Evolutionary conservation across 805 yeast species (phyloP).

Genomic region (Starmera amethionina): DNA sequence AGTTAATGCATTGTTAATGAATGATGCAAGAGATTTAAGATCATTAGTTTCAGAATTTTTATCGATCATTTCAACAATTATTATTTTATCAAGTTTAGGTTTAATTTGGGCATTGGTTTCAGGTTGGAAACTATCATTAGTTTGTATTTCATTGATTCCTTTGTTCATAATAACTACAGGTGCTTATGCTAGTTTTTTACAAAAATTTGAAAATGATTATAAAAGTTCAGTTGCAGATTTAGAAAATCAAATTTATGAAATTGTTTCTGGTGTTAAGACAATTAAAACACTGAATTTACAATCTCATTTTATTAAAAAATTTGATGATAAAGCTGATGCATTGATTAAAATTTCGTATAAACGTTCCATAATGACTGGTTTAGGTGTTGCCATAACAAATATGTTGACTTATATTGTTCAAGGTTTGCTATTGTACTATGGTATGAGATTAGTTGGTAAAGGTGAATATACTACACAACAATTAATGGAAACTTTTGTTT

Average conservation of each 20-base stretch:
- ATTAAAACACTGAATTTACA: slow-evolving; percentile 49
- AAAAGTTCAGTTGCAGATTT: slow-evolving; percentile 43
- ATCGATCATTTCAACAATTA: slow-evolving; percentile 41
- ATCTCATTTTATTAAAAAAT: slow-evolving; percentile 32
- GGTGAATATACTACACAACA: slow-evolving; percentile 45
- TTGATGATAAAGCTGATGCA: slow-evolving; percentile 18
- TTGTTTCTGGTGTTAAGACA: slow-evolving; percentile 50
- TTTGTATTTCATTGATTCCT: slow-evolving; percentile 72
- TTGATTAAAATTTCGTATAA: slow-evolving; percentile 31
- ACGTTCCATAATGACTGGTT: slow-evolving; percentile 54
- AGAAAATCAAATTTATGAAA: slow-evolving; percentile 44
- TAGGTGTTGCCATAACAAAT: slow-evolving; percentile 52
- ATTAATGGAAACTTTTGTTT: slow-evolving; percentile 58
- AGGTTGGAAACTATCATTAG: slow-evolving; percentile 86
- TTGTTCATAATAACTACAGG: slow-evolving; percentile 42
- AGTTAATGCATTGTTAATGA: slow-evolving; percentile 58
- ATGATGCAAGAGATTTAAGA: slow-evolving; percentile 75
- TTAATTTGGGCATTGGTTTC: slow-evolving; percentile 63
- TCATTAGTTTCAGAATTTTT: slow-evolving; percentile 53
- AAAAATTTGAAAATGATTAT: slow-evolving; percentile 48
- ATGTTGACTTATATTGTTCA: slow-evolving; percentile 52
- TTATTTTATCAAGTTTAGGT: slow-evolving; percentile 49
- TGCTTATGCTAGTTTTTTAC: slow-evolving; percentile 41
- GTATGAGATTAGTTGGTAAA: slow-evolving; percentile 56
- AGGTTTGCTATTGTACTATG: slow-evolving; percentile 69